Evolutionary conservation across 2,329 filamentous ascomycete species (phyloP).

Genomic region (Pseudogymnoascus sp.): DNA sequence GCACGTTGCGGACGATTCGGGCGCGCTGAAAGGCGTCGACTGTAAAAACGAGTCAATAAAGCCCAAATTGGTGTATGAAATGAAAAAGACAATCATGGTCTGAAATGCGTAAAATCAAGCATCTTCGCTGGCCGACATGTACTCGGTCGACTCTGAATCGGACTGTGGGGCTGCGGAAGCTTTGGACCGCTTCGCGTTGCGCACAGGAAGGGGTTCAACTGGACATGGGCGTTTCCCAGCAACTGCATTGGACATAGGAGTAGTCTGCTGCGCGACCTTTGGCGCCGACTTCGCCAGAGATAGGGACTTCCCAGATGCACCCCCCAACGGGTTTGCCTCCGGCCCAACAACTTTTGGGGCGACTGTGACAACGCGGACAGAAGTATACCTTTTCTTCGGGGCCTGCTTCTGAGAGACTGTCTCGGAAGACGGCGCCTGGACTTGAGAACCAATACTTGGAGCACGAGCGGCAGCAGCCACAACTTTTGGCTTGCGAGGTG

Average conservation of each 20-base stretch:
- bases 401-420: neutral
- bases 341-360: neutral
- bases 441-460: neutral
- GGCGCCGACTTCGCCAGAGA: neutral
- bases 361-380: neutral
- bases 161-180: neutral
- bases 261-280: neutral
- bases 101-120: neutral
- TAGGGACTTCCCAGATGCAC: neutral
- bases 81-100: neutral
- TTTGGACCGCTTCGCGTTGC: neutral
- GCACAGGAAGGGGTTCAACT: neutral
- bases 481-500: slow-evolving; percentile 1
- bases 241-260: neutral
- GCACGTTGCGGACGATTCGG: neutral
- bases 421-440: neutral
- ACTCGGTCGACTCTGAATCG: neutral
- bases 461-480: neutral
- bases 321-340: neutral
- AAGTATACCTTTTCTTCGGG: neutral
- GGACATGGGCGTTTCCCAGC: neutral
- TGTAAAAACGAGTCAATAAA: neutral
- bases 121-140: neutral
- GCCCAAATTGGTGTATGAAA: neutral
- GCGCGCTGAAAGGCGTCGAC: neutral